Base-by-base conservation (phyloP, 1,139 yeast species). In the Nadsonia starkeyi-henricii region DNA sequence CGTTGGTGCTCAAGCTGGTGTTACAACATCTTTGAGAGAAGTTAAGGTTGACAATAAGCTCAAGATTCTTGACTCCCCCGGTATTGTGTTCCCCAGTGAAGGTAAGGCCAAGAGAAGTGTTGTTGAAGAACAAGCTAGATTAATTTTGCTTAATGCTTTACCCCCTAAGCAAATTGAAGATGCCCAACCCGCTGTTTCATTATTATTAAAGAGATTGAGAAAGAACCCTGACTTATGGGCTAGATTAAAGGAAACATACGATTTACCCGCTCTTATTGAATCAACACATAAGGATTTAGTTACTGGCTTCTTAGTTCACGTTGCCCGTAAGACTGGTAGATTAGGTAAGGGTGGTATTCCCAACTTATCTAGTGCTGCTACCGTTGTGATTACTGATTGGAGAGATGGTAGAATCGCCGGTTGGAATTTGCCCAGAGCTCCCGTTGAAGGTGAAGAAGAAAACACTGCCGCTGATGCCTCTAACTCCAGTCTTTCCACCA, bases 1-100 rank as follows among this genome's bases (percentile, higher is more conserved):
- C 15, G 95, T 85, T 36, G 99, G 98, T 45, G 93, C 94, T 60
- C 93, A 85, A 68, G 97, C 99, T 2, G 98, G 98, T 63, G 91
- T 91, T 41, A 91, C 98, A 30, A 89, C 96, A 1, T 72, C 91
- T 2, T 71, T 91, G 64, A 79, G 96, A 68, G 95, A 88, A 65
- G 88, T 91, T 52, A 91, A 91, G 68, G 77, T 91, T 53, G 98
- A 91, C 64, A 83, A 80, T 62, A 88, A 88, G 65, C 75, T 91
- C 57, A 85, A 84, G 65, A 74, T 91, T 54, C 74, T 91, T 62
- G 98, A 91, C 65, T 86, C 96, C 47, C 98, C 98, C 47, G 98
- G 98, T 62, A 91, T 91, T 55, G 96, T 93, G 42, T 91, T 91
- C 78, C 97, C 98, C 45, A 79, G 81, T 52, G 53, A 60, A 67